These are phyloP conservation scores for Penicillium verhagenii DNA, from an alignment of 495 filamentous ascomycete species.

Conservation along the genomic window DNA sequence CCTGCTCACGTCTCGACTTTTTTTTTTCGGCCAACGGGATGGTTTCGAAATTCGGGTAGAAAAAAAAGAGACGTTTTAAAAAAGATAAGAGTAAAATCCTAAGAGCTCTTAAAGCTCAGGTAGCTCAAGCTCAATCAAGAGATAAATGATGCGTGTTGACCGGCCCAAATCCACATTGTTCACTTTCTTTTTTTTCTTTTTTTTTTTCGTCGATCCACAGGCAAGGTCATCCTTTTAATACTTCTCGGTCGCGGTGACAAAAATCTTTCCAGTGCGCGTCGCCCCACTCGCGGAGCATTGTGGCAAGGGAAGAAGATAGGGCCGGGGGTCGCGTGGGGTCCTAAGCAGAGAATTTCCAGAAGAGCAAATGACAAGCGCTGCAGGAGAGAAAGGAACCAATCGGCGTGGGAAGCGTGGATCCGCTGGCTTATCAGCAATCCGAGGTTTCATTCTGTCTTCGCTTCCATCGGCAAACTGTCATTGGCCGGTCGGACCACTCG, in stretches of 20 bases:
- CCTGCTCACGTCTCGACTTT: not conserved
- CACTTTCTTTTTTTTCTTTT: constrained; percentile 26
- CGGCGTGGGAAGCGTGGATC: not conserved
- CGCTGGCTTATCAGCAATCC: constrained; percentile 23
- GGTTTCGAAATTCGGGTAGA: not conserved
- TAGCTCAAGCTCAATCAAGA: constrained; percentile 8
- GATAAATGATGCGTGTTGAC: constrained; percentile 6
- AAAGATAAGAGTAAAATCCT: not conserved
- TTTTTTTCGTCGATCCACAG: constrained; percentile 15
- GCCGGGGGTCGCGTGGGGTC: constrained; percentile 16
- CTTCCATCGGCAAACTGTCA: constrained; percentile 8
- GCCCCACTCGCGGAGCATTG: constrained; percentile 13
- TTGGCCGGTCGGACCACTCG: constrained; percentile 8
- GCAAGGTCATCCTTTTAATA: constrained; percentile 18
- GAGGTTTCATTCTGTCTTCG: constrained; percentile 17
- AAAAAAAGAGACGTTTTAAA: not conserved
- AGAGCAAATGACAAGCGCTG: constrained; percentile 28
- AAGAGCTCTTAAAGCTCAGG: constrained; percentile 20
- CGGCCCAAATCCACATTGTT: constrained; percentile 24
- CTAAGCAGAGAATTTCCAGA: constrained; percentile 14
- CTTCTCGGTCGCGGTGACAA: constrained; percentile 20
- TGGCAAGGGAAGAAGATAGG: constrained; percentile 19
- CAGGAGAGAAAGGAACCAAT: not conserved
- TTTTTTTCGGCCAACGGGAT: too few species aligned
- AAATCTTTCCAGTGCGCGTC: constrained; percentile 18